Evolutionary conservation across 345 rosid genomes (phyloP).

Genomic region (Eucalyptus microcorys): DNA sequence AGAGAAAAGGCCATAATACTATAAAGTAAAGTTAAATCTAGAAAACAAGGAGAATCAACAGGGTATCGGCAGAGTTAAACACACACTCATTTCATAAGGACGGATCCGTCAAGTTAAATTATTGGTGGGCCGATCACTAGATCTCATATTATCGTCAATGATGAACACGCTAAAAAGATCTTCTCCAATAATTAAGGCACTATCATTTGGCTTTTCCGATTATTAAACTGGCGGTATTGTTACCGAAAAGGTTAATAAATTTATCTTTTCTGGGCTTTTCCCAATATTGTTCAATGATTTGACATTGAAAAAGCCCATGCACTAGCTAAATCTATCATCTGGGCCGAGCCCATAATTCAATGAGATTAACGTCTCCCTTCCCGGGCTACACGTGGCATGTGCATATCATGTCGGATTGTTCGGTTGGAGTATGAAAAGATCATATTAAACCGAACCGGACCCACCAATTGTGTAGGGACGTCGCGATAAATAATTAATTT

Average conservation of each 20-base stretch:
- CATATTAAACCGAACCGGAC: not conserved
- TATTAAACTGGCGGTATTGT: no score
- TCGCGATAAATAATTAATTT: no score
- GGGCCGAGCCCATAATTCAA: not conserved
- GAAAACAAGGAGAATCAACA: no score
- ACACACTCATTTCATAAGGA: rapidly evolving
- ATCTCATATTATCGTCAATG: no score
- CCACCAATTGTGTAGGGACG: no score
- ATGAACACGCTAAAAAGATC: no score
- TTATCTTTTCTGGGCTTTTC: not conserved
- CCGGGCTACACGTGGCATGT: not conserved
- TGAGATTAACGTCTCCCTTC: not conserved
- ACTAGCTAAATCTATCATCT: not conserved
- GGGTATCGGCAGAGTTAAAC: rapidly evolving
- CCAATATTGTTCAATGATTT: not conserved
- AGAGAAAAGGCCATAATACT: rapidly evolving
- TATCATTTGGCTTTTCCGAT: no score
- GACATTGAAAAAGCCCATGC: not conserved
- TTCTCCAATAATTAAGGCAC: no score
- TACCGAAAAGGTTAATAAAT: not conserved
- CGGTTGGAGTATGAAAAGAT: not conserved
- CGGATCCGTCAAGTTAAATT: rapidly evolving
- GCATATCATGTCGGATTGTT: not conserved
- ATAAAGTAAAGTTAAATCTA: no score
- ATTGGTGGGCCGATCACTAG: no score